Conservation (phyloP, 352 stramenopile species). For the Globisporangium rhizosaccharum region DNA sequence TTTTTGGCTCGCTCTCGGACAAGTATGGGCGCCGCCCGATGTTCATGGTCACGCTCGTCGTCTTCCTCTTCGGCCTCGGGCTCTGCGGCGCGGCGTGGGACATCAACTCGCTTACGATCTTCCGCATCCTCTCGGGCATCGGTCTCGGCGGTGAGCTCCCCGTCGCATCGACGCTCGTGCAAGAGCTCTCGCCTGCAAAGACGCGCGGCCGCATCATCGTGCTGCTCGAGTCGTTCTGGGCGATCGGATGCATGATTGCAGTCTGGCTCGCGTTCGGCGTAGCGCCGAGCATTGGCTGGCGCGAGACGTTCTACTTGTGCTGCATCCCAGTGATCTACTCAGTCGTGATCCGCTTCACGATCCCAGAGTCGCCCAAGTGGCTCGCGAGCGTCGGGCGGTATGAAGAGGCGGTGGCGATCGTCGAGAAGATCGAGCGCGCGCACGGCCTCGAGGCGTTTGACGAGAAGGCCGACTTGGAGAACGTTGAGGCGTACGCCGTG, state of each 20-base stretch:
- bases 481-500: conserved; percentile 12
- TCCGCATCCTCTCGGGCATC: conserved; percentile 59
- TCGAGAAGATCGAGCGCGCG: conserved; percentile 44
- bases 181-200: conserved; percentile 52
- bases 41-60: conserved; percentile 62
- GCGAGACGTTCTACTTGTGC: conserved; percentile 51
- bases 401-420: conserved; percentile 51
- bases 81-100: conserved; percentile 46
- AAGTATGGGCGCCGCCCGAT: conserved; percentile 58
- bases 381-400: conserved; percentile 58
- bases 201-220: conserved; percentile 60
- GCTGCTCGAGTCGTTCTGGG: conserved; percentile 63
- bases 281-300: conserved; percentile 48
- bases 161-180: conserved; percentile 50
- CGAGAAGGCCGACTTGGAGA: conserved; percentile 26
- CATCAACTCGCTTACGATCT: conserved; percentile 45
- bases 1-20: conserved; percentile 53
- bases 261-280: conserved; percentile 45
- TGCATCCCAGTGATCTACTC: conserved; percentile 49
- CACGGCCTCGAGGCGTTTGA: conserved; percentile 40
- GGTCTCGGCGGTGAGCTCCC: conserved; percentile 58
- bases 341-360: conserved; percentile 37
- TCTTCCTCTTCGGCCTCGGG: conserved; percentile 46
- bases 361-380: conserved; percentile 73
- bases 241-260: conserved; percentile 51